These are phyloP conservation scores for Clarkia xantiana DNA, from an alignment of 345 rosid genomes.

Conservation along the genomic window DNA sequence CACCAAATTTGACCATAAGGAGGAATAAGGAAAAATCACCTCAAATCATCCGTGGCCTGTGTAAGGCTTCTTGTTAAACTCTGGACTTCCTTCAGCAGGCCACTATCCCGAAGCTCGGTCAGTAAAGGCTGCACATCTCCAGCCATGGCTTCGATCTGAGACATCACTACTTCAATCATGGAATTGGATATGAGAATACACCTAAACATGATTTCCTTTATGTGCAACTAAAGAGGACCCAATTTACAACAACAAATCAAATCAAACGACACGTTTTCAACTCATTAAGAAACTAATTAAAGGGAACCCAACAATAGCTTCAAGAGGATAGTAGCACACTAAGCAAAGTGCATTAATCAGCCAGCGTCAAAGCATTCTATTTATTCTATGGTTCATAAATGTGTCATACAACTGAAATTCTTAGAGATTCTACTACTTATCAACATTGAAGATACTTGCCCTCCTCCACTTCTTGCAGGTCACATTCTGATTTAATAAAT, in stretches of 20 bases:
- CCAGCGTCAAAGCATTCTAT: too few relatives aligned
- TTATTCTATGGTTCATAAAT: too few relatives aligned
- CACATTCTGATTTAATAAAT: not conserved
- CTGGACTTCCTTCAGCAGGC: conserved; percentile 85
- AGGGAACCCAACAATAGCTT: too few relatives aligned
- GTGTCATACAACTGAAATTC: too few relatives aligned
- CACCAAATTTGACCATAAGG: not conserved
- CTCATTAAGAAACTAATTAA: too few relatives aligned
- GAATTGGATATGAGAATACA: conserved; percentile 35
- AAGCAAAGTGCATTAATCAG: too few relatives aligned
- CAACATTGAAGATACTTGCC: not conserved
- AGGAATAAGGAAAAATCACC: conserved; percentile 23
- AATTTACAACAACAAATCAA: too few relatives aligned
- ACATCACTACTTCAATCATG: conserved; percentile 55
- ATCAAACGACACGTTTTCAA: too few relatives aligned
- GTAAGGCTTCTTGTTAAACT: conserved; percentile 69
- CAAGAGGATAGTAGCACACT: too few relatives aligned
- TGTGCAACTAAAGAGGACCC: too few relatives aligned
- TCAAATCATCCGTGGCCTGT: conserved; percentile 77
- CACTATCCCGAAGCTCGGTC: conserved; percentile 70
- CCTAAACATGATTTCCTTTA: conserved; percentile 1
- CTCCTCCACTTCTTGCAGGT: not conserved
- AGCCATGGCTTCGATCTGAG: conserved; percentile 94
- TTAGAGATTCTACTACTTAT: too few relatives aligned
- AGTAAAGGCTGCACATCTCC: conserved; percentile 94